A percentile compares a stretch with the other conserved stretches of the same genome.
Conservation (phyloP, 441 rosid species). For the Brassica balearica region DNA sequence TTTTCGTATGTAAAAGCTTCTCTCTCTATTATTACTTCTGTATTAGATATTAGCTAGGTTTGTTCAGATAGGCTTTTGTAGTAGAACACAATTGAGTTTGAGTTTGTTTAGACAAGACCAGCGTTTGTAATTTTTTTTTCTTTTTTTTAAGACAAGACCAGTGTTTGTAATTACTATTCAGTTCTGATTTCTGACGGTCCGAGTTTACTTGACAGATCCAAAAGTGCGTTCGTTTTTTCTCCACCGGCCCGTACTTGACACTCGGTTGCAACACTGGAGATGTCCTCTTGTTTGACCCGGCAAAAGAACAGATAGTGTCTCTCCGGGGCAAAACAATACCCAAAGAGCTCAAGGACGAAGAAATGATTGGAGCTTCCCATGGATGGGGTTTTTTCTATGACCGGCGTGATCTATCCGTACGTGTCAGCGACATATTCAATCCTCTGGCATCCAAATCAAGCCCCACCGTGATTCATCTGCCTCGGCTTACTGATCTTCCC, state of each 20-base stretch:
- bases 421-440: neutral
- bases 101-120: neutral
- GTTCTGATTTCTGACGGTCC: neutral
- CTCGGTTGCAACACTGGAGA: neutral
- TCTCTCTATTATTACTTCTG: neutral
- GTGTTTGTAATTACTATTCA: neutral
- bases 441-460: neutral
- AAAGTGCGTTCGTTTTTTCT: neutral
- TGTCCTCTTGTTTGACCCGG: neutral
- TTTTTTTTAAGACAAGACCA: neutral
- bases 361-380: constrained; percentile 3
- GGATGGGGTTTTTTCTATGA: constrained; percentile 1
- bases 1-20: neutral
- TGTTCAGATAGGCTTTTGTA: neutral
- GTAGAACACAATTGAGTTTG: neutral
- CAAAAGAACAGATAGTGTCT: neutral
- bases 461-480: constrained; percentile 1
- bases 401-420: neutral
- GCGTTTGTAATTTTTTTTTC: no score
- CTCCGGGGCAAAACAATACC: constrained; percentile 5
- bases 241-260: constrained; percentile 1
- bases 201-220: neutral
- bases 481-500: neutral
- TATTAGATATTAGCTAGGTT: neutral
- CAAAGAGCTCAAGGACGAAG: constrained; percentile 9